phyloP scores from a whole-genome alignment of 164 flowering plant species.

The Vitis vinifera region DNA sequence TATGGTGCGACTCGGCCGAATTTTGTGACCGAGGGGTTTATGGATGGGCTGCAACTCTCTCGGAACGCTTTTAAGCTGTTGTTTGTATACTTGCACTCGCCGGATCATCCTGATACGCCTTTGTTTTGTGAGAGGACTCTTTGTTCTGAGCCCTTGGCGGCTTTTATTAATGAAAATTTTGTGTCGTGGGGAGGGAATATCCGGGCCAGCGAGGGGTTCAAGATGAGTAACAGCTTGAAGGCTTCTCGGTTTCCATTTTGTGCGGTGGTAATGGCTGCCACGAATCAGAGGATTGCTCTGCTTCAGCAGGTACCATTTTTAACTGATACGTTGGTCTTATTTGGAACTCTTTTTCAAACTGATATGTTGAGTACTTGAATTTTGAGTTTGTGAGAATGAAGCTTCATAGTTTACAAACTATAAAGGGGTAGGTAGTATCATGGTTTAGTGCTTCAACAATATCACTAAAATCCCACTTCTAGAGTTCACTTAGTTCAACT shows the following conservation, averaged over 20 bases:
- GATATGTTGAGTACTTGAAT: slow-evolving; percentile 1
- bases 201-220: slow-evolving; percentile 89
- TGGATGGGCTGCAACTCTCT: slow-evolving; percentile 91
- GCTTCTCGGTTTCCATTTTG: slow-evolving; percentile 92
- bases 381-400: neutral
- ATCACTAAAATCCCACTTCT: no score
- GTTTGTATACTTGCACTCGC: slow-evolving; percentile 94
- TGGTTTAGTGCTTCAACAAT: neutral
- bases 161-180: slow-evolving; percentile 88
- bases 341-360: neutral
- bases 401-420: neutral
- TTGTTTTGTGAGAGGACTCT: slow-evolving; percentile 68
- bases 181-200: slow-evolving; percentile 97
- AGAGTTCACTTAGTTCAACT: neutral
- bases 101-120: slow-evolving; percentile 91
- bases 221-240: slow-evolving; percentile 98
- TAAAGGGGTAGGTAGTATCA: neutral
- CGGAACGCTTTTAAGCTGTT: slow-evolving; percentile 65
- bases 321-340: neutral
- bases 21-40: slow-evolving; percentile 76
- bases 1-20: slow-evolving; percentile 63
- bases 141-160: slow-evolving; percentile 59
- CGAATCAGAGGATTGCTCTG: slow-evolving; percentile 86
- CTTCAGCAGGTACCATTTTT: slow-evolving; percentile 78
- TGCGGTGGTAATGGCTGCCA: slow-evolving; percentile 87